Percentiles rank a stretch among this genome's conserved stretches.
Evolutionary conservation across 345 rosid genomes (phyloP).

Genomic region (Gossypium anomalum): DNA sequence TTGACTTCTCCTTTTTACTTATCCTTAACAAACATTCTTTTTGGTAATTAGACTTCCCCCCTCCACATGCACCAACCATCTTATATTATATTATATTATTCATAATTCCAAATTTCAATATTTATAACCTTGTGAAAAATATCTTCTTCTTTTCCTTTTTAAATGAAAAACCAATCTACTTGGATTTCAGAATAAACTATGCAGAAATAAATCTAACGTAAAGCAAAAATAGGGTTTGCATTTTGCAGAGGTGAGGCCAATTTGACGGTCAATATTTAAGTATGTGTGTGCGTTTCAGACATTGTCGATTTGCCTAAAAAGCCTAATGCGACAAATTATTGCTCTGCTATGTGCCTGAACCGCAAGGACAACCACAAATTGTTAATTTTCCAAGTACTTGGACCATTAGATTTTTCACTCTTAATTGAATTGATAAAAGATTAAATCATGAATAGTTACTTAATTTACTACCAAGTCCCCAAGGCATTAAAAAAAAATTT

Average conservation of each 20-base stretch:
- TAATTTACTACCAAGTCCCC: no score
- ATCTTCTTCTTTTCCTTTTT: no score
- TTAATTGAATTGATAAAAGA: no score
- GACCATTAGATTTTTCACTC: conserved; percentile 13
- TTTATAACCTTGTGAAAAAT: background rate
- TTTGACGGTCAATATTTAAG: conserved; percentile 19
- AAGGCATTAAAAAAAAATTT: no score
- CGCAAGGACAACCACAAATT: conserved; percentile 15
- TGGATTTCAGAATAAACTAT: no score
- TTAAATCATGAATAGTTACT: no score
- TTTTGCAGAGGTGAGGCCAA: conserved; percentile 1
- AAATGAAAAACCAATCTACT: no score
- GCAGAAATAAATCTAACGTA: background rate
- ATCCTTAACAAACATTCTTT: conserved; percentile 10
- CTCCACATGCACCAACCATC: background rate
- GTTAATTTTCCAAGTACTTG: conserved; percentile 15
- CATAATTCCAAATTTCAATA: background rate
- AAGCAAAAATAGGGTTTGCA: background rate
- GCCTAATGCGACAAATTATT: conserved; percentile 28
- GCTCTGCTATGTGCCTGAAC: conserved; percentile 15
- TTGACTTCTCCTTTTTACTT: conserved; percentile 3
- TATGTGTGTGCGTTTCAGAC: background rate
- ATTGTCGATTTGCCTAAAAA: background rate
- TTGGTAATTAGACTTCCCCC: conserved; percentile 3
- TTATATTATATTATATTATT: background rate